Evolutionary conservation across 1,139 yeast species (phyloP), one percentile per base, ranked within the genome.

Genomic region (Debaryomyces nepalensis): DNA sequence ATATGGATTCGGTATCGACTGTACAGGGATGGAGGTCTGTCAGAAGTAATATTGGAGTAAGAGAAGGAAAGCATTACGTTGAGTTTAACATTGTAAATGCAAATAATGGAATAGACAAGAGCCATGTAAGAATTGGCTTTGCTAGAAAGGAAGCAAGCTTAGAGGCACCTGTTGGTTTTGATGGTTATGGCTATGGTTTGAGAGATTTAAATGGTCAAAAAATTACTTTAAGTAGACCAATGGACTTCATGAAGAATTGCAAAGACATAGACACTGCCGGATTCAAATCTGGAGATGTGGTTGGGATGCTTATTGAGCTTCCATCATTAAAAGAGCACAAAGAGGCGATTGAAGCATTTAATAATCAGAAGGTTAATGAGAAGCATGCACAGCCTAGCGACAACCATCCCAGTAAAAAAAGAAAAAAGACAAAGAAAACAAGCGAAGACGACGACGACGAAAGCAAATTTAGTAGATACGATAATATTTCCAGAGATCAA

Each of bases 161-260:
- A 38, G 97, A 93, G 52, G 96, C 96, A 0, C 99, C 99, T 0
- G 93, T 91, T 7, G 99, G 99, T 4, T 88, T 81, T 57, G 98
- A 93, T 62, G 95, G 91, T 0, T 93, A 90, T 64, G 93, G 97
- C 0, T 93, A 95, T 61, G 97, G 97, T 0, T 58, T 93, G 8
- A 71, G 98, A 46, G 98, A 91, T 63, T 75, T 77, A 26, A 75
- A 75, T n/a, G 95, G 98, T 1, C 87, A 87, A 49, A 79, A 79
- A 30, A 75, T 93, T 34, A 95, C 93, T 47, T 63, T 86, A 33
- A 83, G 93, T 48, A 72, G 95, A 38, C 89, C 91, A 0, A 63
- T 66, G 34, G 72, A 71, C 16, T 78, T 80, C 52, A 70, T 79
- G 74, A 49, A 59, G 2, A 63, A 60, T 29, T 26, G 26, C 15